Conservation (phyloP, 805 yeast genomes). For the Cyberlindnera lachancei region DNA sequence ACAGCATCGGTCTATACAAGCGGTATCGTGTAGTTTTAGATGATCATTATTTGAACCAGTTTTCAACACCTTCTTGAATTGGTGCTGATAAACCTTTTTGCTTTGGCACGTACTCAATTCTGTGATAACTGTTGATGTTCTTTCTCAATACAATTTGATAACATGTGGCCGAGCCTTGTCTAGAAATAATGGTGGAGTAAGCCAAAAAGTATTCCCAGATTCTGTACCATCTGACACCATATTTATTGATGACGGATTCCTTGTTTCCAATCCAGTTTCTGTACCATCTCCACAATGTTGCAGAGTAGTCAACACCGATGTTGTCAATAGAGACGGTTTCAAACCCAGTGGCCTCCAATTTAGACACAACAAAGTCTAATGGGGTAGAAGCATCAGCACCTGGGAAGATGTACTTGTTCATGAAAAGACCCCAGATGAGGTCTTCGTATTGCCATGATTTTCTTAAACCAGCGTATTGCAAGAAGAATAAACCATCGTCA, state of each 20-base stretch:
- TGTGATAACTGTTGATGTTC: slow-evolving; percentile 77
- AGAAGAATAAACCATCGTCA: slow-evolving; percentile 81
- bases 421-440: slow-evolving; percentile 87
- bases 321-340: slow-evolving; percentile 80
- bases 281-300: slow-evolving; percentile 92
- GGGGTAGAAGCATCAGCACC: slow-evolving; percentile 98
- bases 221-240: slow-evolving; percentile 85
- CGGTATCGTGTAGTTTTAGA: too few relatives aligned
- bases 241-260: slow-evolving; percentile 67
- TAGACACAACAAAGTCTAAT: slow-evolving; percentile 68
- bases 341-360: slow-evolving; percentile 77
- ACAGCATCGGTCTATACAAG: too few relatives aligned
- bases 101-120: slow-evolving; percentile 70
- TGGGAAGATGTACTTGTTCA: slow-evolving; percentile 95
- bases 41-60: slow-evolving; percentile 50
- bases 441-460: slow-evolving; percentile 94
- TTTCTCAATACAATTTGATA: slow-evolving; percentile 87
- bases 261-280: slow-evolving; percentile 85
- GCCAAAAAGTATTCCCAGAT: slow-evolving; percentile 92
- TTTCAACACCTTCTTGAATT: slow-evolving; percentile 37
- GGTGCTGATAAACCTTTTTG: slow-evolving; percentile 70
- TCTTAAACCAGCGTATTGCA: slow-evolving; percentile 87
- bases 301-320: slow-evolving; percentile 89
- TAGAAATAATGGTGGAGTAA: slow-evolving; percentile 71
- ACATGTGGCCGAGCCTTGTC: slow-evolving; percentile 92